Evolutionary conservation across 2,329 filamentous ascomycete genomes (phyloP), one percentile per base, ranked within the genome.

Genomic region (Diaporthe eres): DNA sequence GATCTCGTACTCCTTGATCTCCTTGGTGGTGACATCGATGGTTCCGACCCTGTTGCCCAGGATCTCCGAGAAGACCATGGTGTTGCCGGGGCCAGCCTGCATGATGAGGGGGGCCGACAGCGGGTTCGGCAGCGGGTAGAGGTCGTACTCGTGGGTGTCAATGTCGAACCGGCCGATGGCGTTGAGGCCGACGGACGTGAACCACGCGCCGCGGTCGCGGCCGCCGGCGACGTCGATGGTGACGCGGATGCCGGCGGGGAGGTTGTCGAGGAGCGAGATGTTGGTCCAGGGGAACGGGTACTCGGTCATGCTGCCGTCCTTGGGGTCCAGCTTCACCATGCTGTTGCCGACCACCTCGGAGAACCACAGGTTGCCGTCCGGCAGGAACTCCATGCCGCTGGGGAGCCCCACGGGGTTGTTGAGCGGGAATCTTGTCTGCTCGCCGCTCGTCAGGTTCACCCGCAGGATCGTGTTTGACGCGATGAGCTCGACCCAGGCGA

Each of bases 11-110:
- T 68, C 65, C 34, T 68, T 68, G 31, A 68, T 68, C 47, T 68
- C 65, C 3, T 68, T 68, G 47, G 65, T 68, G 47, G 39, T 13
- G 22, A 68, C 65, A 4, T 68, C 65, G 19, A 68, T 68, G n/a
- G 65, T 68, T 34, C 65, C 65, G 47, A 68, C 65, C 65, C 65
- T 68, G 47, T 68, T 68, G 34, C 65, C 65, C 15, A 28, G 12
- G 65, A 68, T 53, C 25, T 68, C 65, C 31, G 65, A 68, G 65
- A 68, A 68, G 65, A 68, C 65, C 65, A 68, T 68, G 47, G 65
- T 68, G 65, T 2, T 39, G 47, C 65, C 47, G 13, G 65, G 65
- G 34, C 65, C 65, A 19, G 22, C 9, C 13, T 68, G 65, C 31
- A 68, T 68, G 3, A 68, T 68, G 15, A 68, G 65, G 22, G 65